These are phyloP conservation scores for Myxozyma vanderwaltii DNA, from an alignment of 805 yeast species.

Conservation along the genomic window DNA sequence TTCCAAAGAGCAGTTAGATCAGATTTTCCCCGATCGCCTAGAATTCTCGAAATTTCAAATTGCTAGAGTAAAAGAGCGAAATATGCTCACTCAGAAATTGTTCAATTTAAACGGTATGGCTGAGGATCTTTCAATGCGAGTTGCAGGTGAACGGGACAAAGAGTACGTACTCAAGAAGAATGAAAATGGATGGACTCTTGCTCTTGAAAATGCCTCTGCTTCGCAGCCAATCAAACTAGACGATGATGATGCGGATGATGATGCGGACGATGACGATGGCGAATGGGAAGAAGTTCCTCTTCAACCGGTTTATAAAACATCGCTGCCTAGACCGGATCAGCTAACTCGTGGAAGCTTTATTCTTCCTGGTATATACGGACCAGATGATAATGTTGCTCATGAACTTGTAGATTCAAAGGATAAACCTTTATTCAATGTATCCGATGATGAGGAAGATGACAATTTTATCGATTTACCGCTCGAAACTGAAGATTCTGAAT, in stretches of 20 bases:
- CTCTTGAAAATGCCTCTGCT: slow-evolving; percentile 30
- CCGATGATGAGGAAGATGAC: slow-evolving; percentile 19
- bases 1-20: slow-evolving; percentile 81
- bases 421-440: slow-evolving; percentile 17
- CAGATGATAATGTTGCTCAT: not conserved
- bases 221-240: slow-evolving; percentile 27
- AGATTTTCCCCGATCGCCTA: slow-evolving; percentile 78
- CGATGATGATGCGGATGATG: slow-evolving; percentile 41
- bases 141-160: slow-evolving; percentile 80
- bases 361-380: slow-evolving; percentile 16
- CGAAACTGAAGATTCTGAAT: slow-evolving; percentile 17
- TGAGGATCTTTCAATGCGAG: slow-evolving; percentile 52
- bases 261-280: slow-evolving; percentile 49
- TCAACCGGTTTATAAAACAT: not conserved
- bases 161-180: slow-evolving; percentile 74
- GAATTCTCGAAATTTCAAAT: slow-evolving; percentile 93
- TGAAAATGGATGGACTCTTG: slow-evolving; percentile 46
- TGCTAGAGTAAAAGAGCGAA: slow-evolving; percentile 87
- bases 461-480: not conserved
- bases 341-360: slow-evolving; percentile 19
- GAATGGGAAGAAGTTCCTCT: slow-evolving; percentile 72
- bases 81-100: slow-evolving; percentile 82
- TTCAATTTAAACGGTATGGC: slow-evolving; percentile 85
- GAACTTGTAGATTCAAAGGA: not conserved
- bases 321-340: slow-evolving; percentile 15